These are phyloP conservation scores for Sclerotinia spermophila DNA, from an alignment of 2,329 filamentous ascomycete species.

Conservation along the genomic window DNA sequence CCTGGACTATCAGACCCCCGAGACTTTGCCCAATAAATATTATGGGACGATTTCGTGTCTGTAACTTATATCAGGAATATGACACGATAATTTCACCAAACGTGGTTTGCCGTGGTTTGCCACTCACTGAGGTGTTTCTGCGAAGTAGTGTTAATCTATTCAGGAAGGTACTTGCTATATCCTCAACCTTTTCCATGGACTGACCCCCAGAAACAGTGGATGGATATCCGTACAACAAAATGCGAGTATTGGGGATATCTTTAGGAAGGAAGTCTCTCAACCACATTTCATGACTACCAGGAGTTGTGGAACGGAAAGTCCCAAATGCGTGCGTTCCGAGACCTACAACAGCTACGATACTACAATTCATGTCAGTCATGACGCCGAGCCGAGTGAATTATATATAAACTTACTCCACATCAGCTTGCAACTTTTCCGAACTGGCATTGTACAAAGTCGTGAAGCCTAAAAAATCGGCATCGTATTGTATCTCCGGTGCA, in stretches of 20 bases:
- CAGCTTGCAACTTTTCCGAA: neutral
- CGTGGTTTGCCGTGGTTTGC: no score
- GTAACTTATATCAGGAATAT: neutral
- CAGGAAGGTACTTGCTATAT: slow-evolving; percentile 9
- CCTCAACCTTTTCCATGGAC: slow-evolving; percentile 4
- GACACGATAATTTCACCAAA: no score
- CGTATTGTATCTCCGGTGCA: slow-evolving; percentile 3
- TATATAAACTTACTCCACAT: slow-evolving; percentile 8
- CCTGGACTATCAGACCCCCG: slow-evolving; percentile 12
- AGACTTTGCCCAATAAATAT: slow-evolving; percentile 19
- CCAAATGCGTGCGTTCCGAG: slow-evolving; percentile 19
- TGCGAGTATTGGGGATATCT: slow-evolving; percentile 1
- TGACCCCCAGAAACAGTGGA: slow-evolving; percentile 5
- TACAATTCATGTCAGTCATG: neutral
- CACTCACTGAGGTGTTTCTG: neutral
- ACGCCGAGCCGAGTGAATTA: neutral
- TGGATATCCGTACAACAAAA: slow-evolving; percentile 10
- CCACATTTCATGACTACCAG: slow-evolving; percentile 16
- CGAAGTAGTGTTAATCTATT: neutral
- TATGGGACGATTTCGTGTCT: slow-evolving; percentile 13
- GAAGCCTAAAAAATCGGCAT: slow-evolving; percentile 6
- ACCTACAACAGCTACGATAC: slow-evolving; percentile 15
- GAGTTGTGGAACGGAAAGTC: slow-evolving; percentile 5
- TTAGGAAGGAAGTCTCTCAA: slow-evolving; percentile 17
- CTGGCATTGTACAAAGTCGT: slow-evolving; percentile 11